These are phyloP conservation scores for Blastomyces gilchristii DNA, from an alignment of 2,329 filamentous ascomycete species.

Conservation along the genomic window DNA sequence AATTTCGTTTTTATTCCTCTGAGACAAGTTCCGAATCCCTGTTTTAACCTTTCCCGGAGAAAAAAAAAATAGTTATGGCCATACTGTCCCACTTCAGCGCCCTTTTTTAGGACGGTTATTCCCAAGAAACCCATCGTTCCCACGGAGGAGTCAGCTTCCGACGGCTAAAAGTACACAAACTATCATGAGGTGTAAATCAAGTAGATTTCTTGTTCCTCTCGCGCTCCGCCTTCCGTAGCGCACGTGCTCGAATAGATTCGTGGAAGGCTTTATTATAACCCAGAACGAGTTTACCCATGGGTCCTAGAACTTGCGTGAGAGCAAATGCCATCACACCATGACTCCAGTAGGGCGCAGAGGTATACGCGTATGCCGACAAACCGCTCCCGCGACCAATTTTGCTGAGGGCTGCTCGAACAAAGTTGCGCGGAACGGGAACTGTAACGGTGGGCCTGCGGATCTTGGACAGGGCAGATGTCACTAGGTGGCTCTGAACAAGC, in stretches of 20 bases:
- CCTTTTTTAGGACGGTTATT: neutral
- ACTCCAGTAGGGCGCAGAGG: constrained; percentile 86
- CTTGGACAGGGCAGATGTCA: constrained; percentile 96
- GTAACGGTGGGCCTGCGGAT: constrained; percentile 66
- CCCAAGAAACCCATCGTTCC: neutral
- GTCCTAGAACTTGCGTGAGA: constrained; percentile 51
- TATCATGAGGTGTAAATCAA: neutral
- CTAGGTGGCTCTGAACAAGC: constrained; percentile 81
- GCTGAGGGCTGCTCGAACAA: constrained; percentile 65
- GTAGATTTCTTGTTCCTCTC: constrained; percentile 51
- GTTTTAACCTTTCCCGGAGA: neutral
- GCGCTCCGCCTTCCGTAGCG: constrained; percentile 71
- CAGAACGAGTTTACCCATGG: constrained; percentile 48
- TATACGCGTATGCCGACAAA: constrained; percentile 68
- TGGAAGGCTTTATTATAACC: constrained; percentile 62
- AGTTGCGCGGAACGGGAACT: constrained; percentile 70
- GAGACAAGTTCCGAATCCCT: neutral
- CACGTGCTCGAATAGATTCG: constrained; percentile 67
- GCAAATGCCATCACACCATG: constrained; percentile 84
- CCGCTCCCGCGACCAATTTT: constrained; percentile 72
- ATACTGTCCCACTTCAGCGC: neutral
- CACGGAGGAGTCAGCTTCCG: neutral
- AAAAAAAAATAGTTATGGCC: neutral
- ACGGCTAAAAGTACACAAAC: too few relatives aligned
- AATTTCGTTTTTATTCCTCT: neutral